These are phyloP conservation scores for Arachis hypogaea DNA, from an alignment of 306 rosid species.

Conservation along the genomic window DNA sequence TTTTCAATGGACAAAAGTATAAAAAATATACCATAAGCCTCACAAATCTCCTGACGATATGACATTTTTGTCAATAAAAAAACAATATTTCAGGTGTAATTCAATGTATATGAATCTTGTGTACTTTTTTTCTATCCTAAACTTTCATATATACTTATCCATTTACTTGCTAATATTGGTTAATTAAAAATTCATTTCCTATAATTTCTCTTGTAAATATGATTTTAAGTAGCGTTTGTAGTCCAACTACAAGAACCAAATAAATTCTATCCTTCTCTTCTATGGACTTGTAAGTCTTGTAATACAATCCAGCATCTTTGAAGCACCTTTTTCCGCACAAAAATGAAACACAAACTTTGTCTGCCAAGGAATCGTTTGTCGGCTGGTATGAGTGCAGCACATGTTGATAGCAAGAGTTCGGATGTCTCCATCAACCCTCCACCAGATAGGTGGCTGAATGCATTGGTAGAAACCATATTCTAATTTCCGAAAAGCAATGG, in stretches of 20 bases:
- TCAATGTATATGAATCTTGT: no score
- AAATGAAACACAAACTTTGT: constrained; percentile 28
- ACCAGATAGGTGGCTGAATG: constrained; percentile 28
- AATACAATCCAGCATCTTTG: constrained; percentile 10
- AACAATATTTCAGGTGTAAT: no score
- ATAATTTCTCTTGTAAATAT: no score
- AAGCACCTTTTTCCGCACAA: constrained; percentile 23
- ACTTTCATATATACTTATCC: no score
- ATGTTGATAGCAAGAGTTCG: constrained; percentile 11
- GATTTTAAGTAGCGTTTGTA: no score
- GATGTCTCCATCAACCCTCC: constrained; percentile 24
- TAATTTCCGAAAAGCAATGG: constrained; percentile 30
- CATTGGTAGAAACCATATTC: constrained; percentile 32
- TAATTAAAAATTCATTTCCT: no score
- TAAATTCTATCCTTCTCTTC: constrained; percentile 24
- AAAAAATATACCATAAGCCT: no score
- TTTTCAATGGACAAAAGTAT: no score
- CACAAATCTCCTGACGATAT: no score
- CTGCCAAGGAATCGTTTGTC: constrained; percentile 29
- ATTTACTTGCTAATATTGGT: no score
- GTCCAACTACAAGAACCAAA: constrained; percentile 25
- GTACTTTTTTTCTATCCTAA: no score
- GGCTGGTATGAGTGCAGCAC: not conserved
- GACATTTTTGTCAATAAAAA: no score
- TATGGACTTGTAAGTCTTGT: not conserved